A percentile compares a stretch with the other conserved stretches of the same genome.
Evolutionary conservation across 2,329 filamentous ascomycete genomes (phyloP).

Genomic region (Phialophora macrospora): DNA sequence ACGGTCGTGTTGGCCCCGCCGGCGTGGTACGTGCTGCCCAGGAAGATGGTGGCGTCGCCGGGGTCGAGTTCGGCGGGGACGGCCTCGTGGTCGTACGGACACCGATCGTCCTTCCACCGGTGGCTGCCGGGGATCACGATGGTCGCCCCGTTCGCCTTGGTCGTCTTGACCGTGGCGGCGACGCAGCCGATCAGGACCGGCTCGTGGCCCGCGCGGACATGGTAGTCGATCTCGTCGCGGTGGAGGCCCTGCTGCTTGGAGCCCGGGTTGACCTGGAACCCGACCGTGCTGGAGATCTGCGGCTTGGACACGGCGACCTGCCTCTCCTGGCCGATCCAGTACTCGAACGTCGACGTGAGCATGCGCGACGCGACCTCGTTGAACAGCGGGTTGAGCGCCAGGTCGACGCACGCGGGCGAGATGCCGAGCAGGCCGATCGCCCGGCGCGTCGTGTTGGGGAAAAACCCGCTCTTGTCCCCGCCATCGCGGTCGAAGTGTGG

Average conservation of each 20-base stretch:
- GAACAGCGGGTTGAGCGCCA: conserved; percentile 45
- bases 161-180: conserved; percentile 43
- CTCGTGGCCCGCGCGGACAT: conserved; percentile 42
- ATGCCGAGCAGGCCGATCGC: conserved; percentile 48
- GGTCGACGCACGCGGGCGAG: conserved; percentile 47
- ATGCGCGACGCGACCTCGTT: conserved; percentile 43
- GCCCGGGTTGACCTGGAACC: conserved; percentile 41
- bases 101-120: conserved; percentile 33
- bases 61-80: conserved; percentile 42
- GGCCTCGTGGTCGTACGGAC: conserved; percentile 32
- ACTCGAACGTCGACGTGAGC: conserved; percentile 45
- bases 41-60: conserved; percentile 47
- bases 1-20: conserved; percentile 43
- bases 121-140: conserved; percentile 42
- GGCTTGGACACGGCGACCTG: conserved; percentile 32
- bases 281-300: conserved; percentile 42
- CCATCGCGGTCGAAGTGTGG: conserved; percentile 35
- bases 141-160: conserved; percentile 42
- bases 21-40: conserved; percentile 45
- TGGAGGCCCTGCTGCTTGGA: conserved; percentile 39
- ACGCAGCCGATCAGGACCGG: conserved; percentile 48
- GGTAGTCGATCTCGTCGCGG: conserved; percentile 44
- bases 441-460: conserved; percentile 39
- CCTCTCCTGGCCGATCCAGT: conserved; percentile 42
- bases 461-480: conserved; percentile 38